Evolutionary conservation across 2,329 filamentous ascomycete species (phyloP).

Genomic region (Ascomycota sp.): DNA sequence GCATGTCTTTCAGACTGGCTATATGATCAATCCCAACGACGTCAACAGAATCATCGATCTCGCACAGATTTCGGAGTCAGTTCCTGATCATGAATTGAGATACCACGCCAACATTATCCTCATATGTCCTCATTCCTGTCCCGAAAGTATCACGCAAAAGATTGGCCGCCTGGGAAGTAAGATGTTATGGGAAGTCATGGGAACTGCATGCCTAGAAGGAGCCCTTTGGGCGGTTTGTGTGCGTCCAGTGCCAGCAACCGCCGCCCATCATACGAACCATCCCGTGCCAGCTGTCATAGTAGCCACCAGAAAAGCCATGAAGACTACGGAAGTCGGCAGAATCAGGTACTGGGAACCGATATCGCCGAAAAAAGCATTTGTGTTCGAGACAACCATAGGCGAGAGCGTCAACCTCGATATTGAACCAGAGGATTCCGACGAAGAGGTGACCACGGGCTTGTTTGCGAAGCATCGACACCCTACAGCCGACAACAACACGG

Average conservation of each 20-base stretch:
- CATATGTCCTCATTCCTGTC: slow-evolving; percentile 62
- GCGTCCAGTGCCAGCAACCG: slow-evolving; percentile 45
- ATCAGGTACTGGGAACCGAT: slow-evolving; percentile 75
- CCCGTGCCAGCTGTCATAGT: slow-evolving; percentile 62
- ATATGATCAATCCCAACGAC: slow-evolving; percentile 57
- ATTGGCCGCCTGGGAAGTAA: slow-evolving; percentile 74
- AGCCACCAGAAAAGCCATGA: slow-evolving; percentile 53
- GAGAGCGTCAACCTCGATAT: slow-evolving; percentile 74
- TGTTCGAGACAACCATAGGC: slow-evolving; percentile 66
- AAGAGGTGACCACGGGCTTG: slow-evolving; percentile 42
- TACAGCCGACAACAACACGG: slow-evolving; percentile 25
- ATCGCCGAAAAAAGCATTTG: slow-evolving; percentile 45
- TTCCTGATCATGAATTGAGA: slow-evolving; percentile 52
- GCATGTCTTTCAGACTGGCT: slow-evolving; percentile 79
- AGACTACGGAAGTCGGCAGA: slow-evolving; percentile 58
- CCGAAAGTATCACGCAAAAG: slow-evolving; percentile 53
- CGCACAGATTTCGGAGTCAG: slow-evolving; percentile 39
- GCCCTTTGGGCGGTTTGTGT: slow-evolving; percentile 75
- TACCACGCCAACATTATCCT: slow-evolving; percentile 78
- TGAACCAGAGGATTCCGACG: slow-evolving; percentile 44
- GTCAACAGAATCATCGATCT: slow-evolving; percentile 52
- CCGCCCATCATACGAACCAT: slow-evolving; percentile 61
- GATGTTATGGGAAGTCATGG: slow-evolving; percentile 67
- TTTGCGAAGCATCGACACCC: slow-evolving; percentile 37
- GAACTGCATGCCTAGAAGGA: slow-evolving; percentile 54